phyloP scores from a whole-genome alignment of 2,329 filamentous ascomycete genomes.

The Aspergillus fumigatiaffinis region DNA sequence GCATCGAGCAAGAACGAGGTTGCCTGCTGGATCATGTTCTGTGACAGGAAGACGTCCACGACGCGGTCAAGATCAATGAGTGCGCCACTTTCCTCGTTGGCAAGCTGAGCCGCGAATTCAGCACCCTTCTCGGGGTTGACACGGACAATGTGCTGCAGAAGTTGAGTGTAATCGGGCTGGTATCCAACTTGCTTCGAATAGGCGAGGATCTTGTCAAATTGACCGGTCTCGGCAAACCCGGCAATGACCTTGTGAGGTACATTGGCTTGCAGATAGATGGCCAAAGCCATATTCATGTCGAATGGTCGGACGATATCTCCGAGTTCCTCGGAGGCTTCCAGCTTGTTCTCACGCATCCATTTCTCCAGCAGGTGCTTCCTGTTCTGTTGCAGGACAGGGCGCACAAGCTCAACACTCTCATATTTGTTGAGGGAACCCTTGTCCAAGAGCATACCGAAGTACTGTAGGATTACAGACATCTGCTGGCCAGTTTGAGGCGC shows the following conservation, averaged over 20 bases:
- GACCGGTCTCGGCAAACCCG: slow-evolving; percentile 88
- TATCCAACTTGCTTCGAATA: slow-evolving; percentile 84
- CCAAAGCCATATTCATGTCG: slow-evolving; percentile 80
- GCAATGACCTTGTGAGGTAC: slow-evolving; percentile 92
- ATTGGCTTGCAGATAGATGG: slow-evolving; percentile 87
- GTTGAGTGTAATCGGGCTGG: slow-evolving; percentile 88
- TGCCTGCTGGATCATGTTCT: slow-evolving; percentile 95
- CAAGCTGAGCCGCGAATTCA: slow-evolving; percentile 89
- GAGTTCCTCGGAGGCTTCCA: slow-evolving; percentile 92
- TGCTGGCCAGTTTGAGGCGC: slow-evolving; percentile 68
- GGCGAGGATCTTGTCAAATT: slow-evolving; percentile 93
- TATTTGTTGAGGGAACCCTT: slow-evolving; percentile 90
- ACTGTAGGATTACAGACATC: slow-evolving; percentile 92
- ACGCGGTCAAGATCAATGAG: slow-evolving; percentile 91
- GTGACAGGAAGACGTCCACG: slow-evolving; percentile 95
- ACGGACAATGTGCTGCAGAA: slow-evolving; percentile 88
- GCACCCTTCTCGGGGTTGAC: slow-evolving; percentile 89
- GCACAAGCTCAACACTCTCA: slow-evolving; percentile 88
- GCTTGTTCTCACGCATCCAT: slow-evolving; percentile 94
- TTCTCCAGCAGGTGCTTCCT: slow-evolving; percentile 96
- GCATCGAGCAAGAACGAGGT: slow-evolving; percentile 97
- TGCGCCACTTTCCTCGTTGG: slow-evolving; percentile 81
- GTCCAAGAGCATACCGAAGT: slow-evolving; percentile 95
- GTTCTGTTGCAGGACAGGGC: slow-evolving; percentile 88
- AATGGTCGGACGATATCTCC: slow-evolving; percentile 90